Evolutionary conservation across 805 yeast genomes (phyloP).

Genomic region (Yarrowia divulgata): DNA sequence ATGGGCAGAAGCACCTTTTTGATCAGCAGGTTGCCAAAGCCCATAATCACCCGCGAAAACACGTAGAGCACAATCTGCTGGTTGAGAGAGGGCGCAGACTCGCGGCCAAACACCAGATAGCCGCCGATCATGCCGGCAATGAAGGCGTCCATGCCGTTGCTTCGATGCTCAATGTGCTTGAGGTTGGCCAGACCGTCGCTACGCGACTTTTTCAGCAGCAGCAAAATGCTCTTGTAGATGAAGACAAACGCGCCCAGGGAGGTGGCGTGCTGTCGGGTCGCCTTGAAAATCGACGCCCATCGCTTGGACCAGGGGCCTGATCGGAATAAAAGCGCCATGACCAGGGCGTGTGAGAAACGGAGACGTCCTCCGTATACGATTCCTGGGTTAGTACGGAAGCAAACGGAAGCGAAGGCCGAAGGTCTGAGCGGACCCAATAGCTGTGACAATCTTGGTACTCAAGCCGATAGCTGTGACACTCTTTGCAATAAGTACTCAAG

Average conservation of each 20-base stretch:
- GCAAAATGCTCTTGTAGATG: slow-evolving; percentile 56
- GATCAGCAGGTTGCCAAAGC: slow-evolving; percentile 61
- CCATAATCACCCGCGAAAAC: slow-evolving; percentile 70
- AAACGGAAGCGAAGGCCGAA: not conserved
- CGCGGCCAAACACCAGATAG: slow-evolving; percentile 54
- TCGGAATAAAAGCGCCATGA: slow-evolving; percentile 63
- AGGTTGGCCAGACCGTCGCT: slow-evolving; percentile 39
- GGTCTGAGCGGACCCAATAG: not conserved
- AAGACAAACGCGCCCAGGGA: slow-evolving; percentile 65
- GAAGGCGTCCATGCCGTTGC: slow-evolving; percentile 45
- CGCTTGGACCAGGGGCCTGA: slow-evolving; percentile 59
- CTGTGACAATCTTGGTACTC: not conserved
- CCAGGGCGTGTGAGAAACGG: slow-evolving; percentile 69
- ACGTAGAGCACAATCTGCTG: slow-evolving; percentile 79
- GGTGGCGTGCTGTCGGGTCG: slow-evolving; percentile 63
- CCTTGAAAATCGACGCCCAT: slow-evolving; percentile 56
- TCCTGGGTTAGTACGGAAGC: slow-evolving; percentile 48
- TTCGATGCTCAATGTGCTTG: slow-evolving; percentile 40
- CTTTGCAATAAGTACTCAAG: no score
- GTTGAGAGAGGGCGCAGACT: slow-evolving; percentile 53
- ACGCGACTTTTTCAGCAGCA: slow-evolving; percentile 46
- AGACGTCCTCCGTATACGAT: slow-evolving; percentile 67
- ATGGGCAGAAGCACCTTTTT: slow-evolving; percentile 38
- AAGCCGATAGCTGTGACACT: not conserved
- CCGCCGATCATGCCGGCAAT: slow-evolving; percentile 55